A percentile compares a stretch with the other conserved stretches of the same genome.
Conservation (phyloP, 176 grass and related monocot species). For the Raddia distichophylla region DNA sequence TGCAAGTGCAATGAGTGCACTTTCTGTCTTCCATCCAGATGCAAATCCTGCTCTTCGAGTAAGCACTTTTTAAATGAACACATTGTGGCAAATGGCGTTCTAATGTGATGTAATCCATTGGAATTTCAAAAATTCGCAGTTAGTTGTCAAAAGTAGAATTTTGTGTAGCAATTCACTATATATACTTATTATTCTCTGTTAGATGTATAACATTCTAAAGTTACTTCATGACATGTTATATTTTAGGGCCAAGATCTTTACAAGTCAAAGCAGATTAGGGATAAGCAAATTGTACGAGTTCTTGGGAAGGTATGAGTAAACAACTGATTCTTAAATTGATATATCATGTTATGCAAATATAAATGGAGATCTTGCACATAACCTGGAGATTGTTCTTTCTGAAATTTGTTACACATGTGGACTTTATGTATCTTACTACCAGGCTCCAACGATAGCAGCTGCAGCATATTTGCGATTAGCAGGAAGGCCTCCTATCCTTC, state of each 20-base stretch:
- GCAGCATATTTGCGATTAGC: conserved; percentile 94
- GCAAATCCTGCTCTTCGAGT: conserved; percentile 97
- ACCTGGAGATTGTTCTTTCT: conserved; percentile 27
- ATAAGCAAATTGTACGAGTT: conserved; percentile 93
- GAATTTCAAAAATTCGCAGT: not conserved
- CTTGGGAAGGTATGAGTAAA: conserved; percentile 80
- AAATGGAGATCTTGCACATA: not conserved
- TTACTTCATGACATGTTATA: conserved; percentile 16
- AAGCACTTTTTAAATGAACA: conserved; percentile 34
- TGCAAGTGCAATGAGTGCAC: conserved; percentile 88
- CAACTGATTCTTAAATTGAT: not conserved
- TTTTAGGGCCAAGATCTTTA: conserved; percentile 94
- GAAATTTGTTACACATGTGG: not conserved
- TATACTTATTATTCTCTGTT: not conserved
- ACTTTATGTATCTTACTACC: conserved; percentile 3
- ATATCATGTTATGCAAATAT: not conserved
- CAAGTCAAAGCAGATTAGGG: conserved; percentile 84
- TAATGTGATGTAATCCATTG: not conserved
- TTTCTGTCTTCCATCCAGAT: conserved; percentile 99
- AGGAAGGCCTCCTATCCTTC: conserved; percentile 84
- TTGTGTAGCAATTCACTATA: not conserved
- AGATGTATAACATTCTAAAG: conserved; percentile 18
- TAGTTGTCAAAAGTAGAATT: conserved; percentile 8
- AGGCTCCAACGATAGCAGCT: conserved; percentile 90
- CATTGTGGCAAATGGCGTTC: not conserved